Conservation (phyloP, 164 flowering plant genomes). For the Saururus chinensis region DNA sequence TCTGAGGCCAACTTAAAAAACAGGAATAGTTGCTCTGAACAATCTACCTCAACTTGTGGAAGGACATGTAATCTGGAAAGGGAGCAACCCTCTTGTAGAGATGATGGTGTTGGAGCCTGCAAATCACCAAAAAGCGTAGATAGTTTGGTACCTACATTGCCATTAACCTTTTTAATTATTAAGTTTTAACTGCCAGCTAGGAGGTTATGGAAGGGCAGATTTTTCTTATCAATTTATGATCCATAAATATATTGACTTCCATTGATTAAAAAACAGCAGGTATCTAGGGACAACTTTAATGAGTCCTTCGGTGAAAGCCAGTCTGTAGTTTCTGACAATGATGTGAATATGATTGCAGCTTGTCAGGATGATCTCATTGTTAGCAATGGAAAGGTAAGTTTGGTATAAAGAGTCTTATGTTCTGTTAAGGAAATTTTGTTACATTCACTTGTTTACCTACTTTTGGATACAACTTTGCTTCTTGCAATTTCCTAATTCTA, state of each 20-base stretch:
- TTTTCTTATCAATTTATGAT: constrained; percentile 6
- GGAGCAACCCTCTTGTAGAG: constrained; percentile 18
- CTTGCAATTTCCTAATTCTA: no score
- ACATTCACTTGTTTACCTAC: no score
- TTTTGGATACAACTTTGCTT: no score
- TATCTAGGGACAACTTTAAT: constrained; percentile 11
- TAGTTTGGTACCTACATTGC: background rate
- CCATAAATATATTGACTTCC: constrained; percentile 38
- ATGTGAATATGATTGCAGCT: constrained; percentile 10
- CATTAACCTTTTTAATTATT: background rate
- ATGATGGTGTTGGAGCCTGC: constrained; percentile 12
- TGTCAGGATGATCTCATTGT: constrained; percentile 11
- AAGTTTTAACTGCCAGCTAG: no score
- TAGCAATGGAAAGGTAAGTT: constrained; percentile 7
- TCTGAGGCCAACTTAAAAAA: constrained; percentile 13
- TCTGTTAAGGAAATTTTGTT: no score
- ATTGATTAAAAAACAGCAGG: constrained; percentile 38
- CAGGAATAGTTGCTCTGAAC: constrained; percentile 18
- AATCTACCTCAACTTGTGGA: constrained; percentile 27
- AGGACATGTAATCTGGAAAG: constrained; percentile 14
- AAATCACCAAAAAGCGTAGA: constrained; percentile 1
- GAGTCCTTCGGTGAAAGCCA: constrained; percentile 16
- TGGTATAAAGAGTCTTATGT: background rate
- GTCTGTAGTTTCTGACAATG: constrained; percentile 10
- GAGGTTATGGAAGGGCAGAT: background rate